Evolutionary conservation across 192 early-diverging fungal genomes (phyloP), one percentile per base, ranked within the genome.

Genomic region (Mortierella hygrophila): DNA sequence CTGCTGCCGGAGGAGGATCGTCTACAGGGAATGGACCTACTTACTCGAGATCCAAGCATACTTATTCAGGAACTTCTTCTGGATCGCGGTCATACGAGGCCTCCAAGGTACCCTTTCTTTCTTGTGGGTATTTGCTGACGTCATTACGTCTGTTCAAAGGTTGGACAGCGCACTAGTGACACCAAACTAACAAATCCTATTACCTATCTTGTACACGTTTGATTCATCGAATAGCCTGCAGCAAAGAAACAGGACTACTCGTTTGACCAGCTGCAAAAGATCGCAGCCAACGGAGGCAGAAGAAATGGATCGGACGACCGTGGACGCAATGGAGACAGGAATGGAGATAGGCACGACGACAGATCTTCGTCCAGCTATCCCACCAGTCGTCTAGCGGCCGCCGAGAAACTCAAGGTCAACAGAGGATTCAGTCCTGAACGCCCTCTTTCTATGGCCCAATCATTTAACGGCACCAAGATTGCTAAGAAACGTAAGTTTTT

Each of bases 351-450:
- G 8, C 32, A 55, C 37, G 76, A 46, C 21, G 65, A 68, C 4
- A 68, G 60, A 69, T 20, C 46, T 6, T 69, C 76, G 26, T 37
- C 26, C 2, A 65, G 60, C 26, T 29, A 37, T 16, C 10, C 26
- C 15, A 11, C 49, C 11, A 85, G 83, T 68, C 83, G 83, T 35
- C 68, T 60, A 54, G 83, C 83, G 10, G 83, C 83, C 6, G 75
- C 73, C 3, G 83, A 85, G 44, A 74, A 70, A 55, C 83, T 85
- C 74, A 85, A 85, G 46, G 78, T 85, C 23, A 85, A 71, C 29
- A 74, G 83, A 18, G 83, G 83, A 23, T 49, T 80, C 37, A 85
- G 83, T 15, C 83, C 83, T 44, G 83, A 85, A 26, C 78, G 83
- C n/a, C 42, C 74, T 37, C 73, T 85, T 35, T 73, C 83, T 4